These are phyloP conservation scores for Aspergillus bertholletiae DNA, from an alignment of 495 filamentous ascomycete species.

Conservation along the genomic window DNA sequence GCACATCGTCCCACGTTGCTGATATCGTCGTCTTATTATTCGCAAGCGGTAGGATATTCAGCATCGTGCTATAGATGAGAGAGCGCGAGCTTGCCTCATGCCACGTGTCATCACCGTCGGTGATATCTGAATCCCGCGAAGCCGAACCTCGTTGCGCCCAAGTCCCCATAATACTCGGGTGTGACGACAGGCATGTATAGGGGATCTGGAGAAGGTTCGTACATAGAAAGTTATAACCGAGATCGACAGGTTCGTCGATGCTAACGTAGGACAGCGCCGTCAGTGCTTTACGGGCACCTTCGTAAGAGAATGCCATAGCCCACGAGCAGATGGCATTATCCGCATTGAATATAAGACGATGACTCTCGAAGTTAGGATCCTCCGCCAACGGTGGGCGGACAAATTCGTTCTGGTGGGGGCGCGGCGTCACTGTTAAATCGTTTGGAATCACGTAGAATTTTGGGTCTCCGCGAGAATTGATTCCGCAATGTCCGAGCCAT, in stretches of 20 bases:
- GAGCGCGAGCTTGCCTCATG: background rate
- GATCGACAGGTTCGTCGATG: background rate
- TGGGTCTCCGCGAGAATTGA: background rate
- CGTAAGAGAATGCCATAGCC: background rate
- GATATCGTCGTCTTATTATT: background rate
- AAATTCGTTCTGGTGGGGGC: background rate
- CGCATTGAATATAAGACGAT: background rate
- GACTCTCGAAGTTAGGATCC: background rate
- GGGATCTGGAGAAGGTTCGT: background rate
- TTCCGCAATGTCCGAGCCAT: slow-evolving; percentile 44
- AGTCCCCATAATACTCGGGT: background rate
- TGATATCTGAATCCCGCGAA: background rate
- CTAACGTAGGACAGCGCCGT: background rate
- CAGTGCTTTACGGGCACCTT: background rate
- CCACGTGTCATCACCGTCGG: background rate
- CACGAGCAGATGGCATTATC: background rate
- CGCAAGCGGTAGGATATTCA: background rate
- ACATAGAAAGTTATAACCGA: background rate
- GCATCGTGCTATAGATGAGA: background rate
- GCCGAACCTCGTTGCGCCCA: background rate
- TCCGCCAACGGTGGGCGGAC: background rate
- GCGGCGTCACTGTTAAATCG: background rate
- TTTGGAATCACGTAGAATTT: background rate
- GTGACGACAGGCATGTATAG: background rate
- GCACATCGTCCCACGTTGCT: background rate